Evolutionary conservation across 371 early-diverging fungal species (phyloP), one percentile per base, ranked within the genome.

Genomic region (Synchytrium microbalum): DNA sequence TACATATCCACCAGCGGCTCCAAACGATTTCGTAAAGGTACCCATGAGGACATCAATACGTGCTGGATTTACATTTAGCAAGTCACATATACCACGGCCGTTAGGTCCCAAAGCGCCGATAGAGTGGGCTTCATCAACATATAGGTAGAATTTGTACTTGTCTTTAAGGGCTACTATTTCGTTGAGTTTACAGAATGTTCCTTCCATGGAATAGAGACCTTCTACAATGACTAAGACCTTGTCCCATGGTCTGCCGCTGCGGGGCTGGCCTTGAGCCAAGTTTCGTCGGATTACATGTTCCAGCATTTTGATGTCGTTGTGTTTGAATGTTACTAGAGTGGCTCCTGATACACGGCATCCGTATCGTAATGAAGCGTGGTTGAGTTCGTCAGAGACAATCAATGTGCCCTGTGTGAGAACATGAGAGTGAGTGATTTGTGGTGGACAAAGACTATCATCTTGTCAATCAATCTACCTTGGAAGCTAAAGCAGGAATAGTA

Each of bases 151-250:
- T 69, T 92, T 92, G 79, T 92, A 98, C 75, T 89, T 87, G 64
- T 85, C 84, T 69, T 92, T 93, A 61, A 98, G 75, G 61, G 83
- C 86, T 32, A 98, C 73, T 27, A 97, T 80, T 68, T 88, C 88
- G 32, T 88, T 88, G 58, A 97, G 75, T 54, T 89, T 84, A 53
- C 88, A 83, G 74, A 93, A 85, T 29, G 89, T 86, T 27, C 97
- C 99, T 72, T 98, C 99, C 97, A 97, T 97, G 16, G 95, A 94
- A 69, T 88, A 98, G 25, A 98, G 78, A 58, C 99, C 99, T 75
- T 98, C 98, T 25, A 96, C 92, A 38, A 98, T 82, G 3, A 98
- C 88, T 64, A 96, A 73, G 62, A 98, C 93, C 79, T 92, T 93
- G 71, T 90, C 91, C 96, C 96, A 98, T n/a, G 94, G 90, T 28